Evolutionary conservation across 2,329 filamentous ascomycete species (phyloP).

Genomic region (Hymenoscyphus salicellus): DNA sequence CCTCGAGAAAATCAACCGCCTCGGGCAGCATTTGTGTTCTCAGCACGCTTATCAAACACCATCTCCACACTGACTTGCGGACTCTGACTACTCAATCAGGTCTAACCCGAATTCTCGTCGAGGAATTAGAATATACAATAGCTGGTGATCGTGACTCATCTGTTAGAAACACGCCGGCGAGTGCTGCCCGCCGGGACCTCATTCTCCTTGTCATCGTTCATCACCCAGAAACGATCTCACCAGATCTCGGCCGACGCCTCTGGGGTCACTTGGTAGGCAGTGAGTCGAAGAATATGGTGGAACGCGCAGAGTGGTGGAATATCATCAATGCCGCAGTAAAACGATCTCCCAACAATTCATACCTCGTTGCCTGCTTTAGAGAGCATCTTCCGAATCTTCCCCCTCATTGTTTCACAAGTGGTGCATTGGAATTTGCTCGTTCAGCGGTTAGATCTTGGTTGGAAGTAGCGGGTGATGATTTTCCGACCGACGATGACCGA

Average conservation of each 20-base stretch:
- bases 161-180: conserved; percentile 43
- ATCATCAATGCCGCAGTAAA: conserved; percentile 53
- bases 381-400: conserved; percentile 57
- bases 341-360: conserved; percentile 51
- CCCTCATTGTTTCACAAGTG: conserved; percentile 56
- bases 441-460: conserved; percentile 49
- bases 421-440: conserved; percentile 61
- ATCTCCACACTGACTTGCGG: conserved; percentile 51
- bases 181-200: conserved; percentile 54
- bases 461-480: conserved; percentile 43
- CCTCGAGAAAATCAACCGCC: conserved; percentile 58
- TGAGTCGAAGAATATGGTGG: conserved; percentile 54
- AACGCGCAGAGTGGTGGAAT: conserved; percentile 67
- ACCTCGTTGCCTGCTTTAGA: conserved; percentile 52
- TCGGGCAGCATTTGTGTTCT: conserved; percentile 72
- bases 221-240: conserved; percentile 59
- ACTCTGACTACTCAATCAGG: conserved; percentile 59
- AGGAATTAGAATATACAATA: conserved; percentile 55
- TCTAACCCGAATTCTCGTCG: conserved; percentile 59
- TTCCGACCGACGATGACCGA: conserved; percentile 51
- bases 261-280: conserved; percentile 73
- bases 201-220: conserved; percentile 57
- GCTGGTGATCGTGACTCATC: conserved; percentile 24
- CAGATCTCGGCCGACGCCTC: conserved; percentile 59
- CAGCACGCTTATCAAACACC: conserved; percentile 46